Percentiles rank a stretch among this genome's conserved stretches.
phyloP scores from a whole-genome alignment of 2,329 filamentous ascomycete species.

The Fusarium multiceps region DNA sequence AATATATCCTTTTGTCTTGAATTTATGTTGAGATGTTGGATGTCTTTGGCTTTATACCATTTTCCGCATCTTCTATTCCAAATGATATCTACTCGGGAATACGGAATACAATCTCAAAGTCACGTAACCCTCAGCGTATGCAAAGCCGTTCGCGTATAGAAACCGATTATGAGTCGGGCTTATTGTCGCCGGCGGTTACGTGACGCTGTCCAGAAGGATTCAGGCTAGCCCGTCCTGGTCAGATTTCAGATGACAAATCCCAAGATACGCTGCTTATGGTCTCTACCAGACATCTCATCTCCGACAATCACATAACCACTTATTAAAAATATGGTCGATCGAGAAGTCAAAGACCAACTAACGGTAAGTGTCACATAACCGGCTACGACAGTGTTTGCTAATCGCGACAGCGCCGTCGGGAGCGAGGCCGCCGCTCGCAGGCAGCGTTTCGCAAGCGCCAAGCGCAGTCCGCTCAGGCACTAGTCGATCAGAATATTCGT shows the following conservation, averaged over 20 bases:
- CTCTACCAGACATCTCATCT: not conserved
- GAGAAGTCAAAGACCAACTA: not conserved
- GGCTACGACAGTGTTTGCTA: not conserved
- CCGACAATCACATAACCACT: not conserved
- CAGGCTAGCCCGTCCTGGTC: not conserved
- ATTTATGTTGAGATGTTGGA: not conserved
- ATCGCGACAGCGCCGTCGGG: constrained; percentile 1
- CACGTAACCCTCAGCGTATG: not conserved
- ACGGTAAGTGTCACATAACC: not conserved
- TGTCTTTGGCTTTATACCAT: not conserved
- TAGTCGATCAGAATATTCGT: not conserved
- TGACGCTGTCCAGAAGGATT: not conserved
- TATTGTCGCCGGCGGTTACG: constrained; percentile 9
- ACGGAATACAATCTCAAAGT: not conserved
- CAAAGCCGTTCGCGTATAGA: rapidly evolving
- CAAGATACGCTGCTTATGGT: too few species aligned
- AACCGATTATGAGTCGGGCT: not conserved
- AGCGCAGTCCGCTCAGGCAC: not conserved
- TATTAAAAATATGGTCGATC: not conserved
- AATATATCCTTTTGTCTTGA: not conserved
- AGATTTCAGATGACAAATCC: constrained; percentile 1
- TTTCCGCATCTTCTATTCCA: not conserved
- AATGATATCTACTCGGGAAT: not conserved
- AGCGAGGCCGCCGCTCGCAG: constrained; percentile 14
- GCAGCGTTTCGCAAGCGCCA: constrained; percentile 19